Base-by-base conservation (phyloP, 2,329 filamentous ascomycete species). In the Leptographium radiaticola region DNA sequence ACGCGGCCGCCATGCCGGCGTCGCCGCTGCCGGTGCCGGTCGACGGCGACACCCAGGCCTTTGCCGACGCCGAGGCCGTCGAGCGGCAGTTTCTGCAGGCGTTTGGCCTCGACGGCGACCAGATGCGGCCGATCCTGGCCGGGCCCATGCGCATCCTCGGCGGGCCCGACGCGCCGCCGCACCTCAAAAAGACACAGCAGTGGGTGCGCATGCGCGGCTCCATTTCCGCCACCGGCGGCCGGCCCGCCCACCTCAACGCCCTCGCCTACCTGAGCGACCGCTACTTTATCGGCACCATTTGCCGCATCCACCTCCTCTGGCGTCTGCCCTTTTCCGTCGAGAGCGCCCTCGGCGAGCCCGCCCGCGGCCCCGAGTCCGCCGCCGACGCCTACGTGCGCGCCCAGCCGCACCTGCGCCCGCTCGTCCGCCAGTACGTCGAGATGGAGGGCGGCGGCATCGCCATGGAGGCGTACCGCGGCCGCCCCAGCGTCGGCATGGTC, bases 211-310 rank as follows among this genome's bases (percentile, higher is more conserved):
- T 86, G 11, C 73, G 83, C 51, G 89, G 89, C 36, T 18, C 11
- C 55, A 93, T 97, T 62, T 86, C 83, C 44, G 75, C 78, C 1
- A 74, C 74, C 4, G 88, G 87, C 20, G 88, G 89, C 1, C 80
- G 84, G 59, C 79, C 86, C 62, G 88, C 89, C 12, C 90, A 97
- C 65, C 74, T 96, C 39, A 85, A 80, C 40, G 93, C 93, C 10
- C 75, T 98, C 57, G 91, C 91, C 30, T 98, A 97, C 71, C 87
- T 97, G 73, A 88, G 84, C 31, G 91, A 97, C 70, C 86, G 80
- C 64, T 93, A 87, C 71, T 97, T 98, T 70, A 90, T 97, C 67
- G 90, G 87, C 42, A 96, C 90, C 2, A 81, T 96, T 9, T 75
- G 84, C 33, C 81, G 88, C 20, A 83, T 90, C 53, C 90, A 96